Conservation (phyloP, 345 rosid species). For the Populus ilicifolia region DNA sequence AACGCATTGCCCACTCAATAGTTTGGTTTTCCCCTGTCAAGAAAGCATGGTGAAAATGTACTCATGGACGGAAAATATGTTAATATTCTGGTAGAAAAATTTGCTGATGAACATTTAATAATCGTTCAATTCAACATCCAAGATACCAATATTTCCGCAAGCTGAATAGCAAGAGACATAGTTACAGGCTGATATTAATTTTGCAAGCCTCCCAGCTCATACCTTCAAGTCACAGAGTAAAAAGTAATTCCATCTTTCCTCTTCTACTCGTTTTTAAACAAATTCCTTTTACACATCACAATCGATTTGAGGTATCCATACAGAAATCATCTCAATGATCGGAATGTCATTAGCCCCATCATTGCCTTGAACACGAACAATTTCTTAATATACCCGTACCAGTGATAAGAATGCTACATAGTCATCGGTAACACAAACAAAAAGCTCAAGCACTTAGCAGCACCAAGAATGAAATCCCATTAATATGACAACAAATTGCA, state of each 20-base stretch:
- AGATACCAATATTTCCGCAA: background rate
- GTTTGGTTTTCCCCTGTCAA: slow-evolving; percentile 72
- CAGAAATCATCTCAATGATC: background rate
- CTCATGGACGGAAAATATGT: background rate
- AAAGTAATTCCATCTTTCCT: background rate
- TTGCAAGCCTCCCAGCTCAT: background rate
- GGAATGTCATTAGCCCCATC: background rate
- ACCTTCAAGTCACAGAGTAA: background rate
- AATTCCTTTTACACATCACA: background rate
- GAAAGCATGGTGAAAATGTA: slow-evolving; percentile 6
- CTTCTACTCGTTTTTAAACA: background rate
- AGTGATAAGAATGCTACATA: background rate
- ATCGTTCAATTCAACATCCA: background rate
- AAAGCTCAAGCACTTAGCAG: background rate
- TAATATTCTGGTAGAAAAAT: background rate
- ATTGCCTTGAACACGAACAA: background rate
- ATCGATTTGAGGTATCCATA: background rate
- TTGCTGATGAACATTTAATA: background rate
- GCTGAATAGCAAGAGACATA: background rate
- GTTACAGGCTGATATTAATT: background rate
- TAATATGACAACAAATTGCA: background rate
- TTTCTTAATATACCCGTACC: background rate
- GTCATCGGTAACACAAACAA: background rate
- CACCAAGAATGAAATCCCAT: background rate
- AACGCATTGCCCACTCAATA: slow-evolving; percentile 72